Conservation (phyloP, 2,329 filamentous ascomycete species). For the Ophiostoma tasmaniense region DNA sequence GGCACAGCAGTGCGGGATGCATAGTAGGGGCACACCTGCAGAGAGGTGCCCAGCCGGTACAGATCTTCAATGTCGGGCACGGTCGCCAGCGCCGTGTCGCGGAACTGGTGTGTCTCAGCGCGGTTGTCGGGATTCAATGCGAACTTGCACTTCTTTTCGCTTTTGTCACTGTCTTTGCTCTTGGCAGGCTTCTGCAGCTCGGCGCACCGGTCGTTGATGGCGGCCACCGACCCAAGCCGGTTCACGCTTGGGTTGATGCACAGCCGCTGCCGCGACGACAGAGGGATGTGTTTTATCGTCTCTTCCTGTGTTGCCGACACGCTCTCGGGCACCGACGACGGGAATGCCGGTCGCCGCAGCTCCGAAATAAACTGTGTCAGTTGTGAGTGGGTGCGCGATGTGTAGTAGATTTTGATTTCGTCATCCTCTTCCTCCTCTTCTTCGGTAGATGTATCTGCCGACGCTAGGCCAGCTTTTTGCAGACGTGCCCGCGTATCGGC, state of each 20-base stretch:
- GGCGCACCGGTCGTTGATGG: slow-evolving; percentile 87
- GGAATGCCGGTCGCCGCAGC: slow-evolving; percentile 67
- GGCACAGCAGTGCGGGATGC: slow-evolving; percentile 80
- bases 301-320: slow-evolving; percentile 32
- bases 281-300: slow-evolving; percentile 67
- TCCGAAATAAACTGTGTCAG: slow-evolving; percentile 81
- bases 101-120: slow-evolving; percentile 65
- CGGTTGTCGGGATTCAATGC: slow-evolving; percentile 72
- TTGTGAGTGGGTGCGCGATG: slow-evolving; percentile 87
- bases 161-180: slow-evolving; percentile 30
- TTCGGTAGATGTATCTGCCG: slow-evolving; percentile 31
- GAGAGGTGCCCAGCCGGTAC: slow-evolving; percentile 62
- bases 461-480: slow-evolving; percentile 50
- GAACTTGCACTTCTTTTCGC: slow-evolving; percentile 49
- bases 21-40: slow-evolving; percentile 90
- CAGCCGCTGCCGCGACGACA: slow-evolving; percentile 77
- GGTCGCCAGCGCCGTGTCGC: slow-evolving; percentile 73
- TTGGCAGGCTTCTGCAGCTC: slow-evolving; percentile 74
- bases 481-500: slow-evolving; percentile 68
- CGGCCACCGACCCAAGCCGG: slow-evolving; percentile 59
- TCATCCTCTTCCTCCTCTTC: slow-evolving; percentile 43
- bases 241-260: slow-evolving; percentile 85
- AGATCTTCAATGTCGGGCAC: slow-evolving; percentile 93
- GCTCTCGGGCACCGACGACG: slow-evolving; percentile 53
- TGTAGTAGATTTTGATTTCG: slow-evolving; percentile 76